Evolutionary conservation across 768 basidiomycete species (phyloP), one percentile per base, ranked within the genome.

Genomic region (Pulveroboletus sp.): DNA sequence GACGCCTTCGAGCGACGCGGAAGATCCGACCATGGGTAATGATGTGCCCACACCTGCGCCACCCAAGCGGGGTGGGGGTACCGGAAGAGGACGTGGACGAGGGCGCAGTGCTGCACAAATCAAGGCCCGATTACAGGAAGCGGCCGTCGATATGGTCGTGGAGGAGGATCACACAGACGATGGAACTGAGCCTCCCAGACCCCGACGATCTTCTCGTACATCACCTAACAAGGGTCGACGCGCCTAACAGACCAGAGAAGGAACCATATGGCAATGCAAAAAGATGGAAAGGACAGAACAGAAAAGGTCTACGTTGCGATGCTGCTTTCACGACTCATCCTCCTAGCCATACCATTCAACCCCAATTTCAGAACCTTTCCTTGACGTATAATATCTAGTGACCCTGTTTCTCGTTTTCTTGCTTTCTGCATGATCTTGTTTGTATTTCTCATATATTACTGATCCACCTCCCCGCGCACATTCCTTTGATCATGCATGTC

Each of bases 191-290:
- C 52, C 63, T 8, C 50, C 64, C 3, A 50, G 42, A 27, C 67
- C 65, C 4, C 63, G 73, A 46, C 63, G 73, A 36, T 71, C 73
- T 14, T 38, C 60, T 18, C 72, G 73, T 28, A 59, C 66, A 17
- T 51, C 64, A 3, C 67, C 69, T 15, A 64, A 67, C 58, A 74
- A 70, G 54, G 58, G 58, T 31, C 61, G 59, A 17, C 47, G 18
- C 40, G 53, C 27, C 28, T 65, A 21, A 51, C n/a, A 5, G 36
- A 32, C 37, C 41, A 8, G n/a, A 36, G 4, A 28, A 18, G n/a
- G n/a, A n/a, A n/a, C n/a, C 18, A 21, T 21, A 45, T 8, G 18
- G 24, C 17, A 10, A 32, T 11, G 21, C 11, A 30, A 8, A 17
- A 21, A 50, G 2, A 32, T 35, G 30, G 43, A 26, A 27, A 28